Evolutionary conservation across 352 stramenopile species (phyloP).

Genomic region (Hyaloperonospora brassicae): DNA sequence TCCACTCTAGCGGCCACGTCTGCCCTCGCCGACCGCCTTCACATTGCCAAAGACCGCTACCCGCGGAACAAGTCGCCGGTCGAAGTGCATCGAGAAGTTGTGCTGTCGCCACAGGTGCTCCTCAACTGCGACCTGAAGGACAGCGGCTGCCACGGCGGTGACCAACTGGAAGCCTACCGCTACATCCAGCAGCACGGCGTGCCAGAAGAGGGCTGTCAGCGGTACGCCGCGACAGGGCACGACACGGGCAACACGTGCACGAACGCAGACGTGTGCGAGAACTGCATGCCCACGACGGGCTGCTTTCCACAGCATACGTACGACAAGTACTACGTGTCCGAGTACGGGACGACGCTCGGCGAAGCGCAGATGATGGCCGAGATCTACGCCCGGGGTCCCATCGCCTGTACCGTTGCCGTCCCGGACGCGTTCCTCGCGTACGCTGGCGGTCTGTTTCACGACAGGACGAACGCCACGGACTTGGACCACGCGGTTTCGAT

Average conservation of each 20-base stretch:
- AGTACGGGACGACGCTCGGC: conserved; percentile 89
- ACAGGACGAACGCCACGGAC: conserved; percentile 74
- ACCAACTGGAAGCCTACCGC: conserved; percentile 87
- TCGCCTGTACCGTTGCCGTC: conserved; percentile 91
- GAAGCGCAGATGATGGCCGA: conserved; percentile 93
- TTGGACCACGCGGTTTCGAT: conserved; percentile 92
- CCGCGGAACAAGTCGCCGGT: conserved; percentile 39
- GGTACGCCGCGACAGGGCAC: conserved; percentile 87
- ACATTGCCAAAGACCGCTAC: conserved; percentile 67
- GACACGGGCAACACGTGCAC: conserved; percentile 87
- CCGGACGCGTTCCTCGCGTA: conserved; percentile 87
- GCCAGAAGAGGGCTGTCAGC: conserved; percentile 91
- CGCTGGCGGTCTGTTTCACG: conserved; percentile 88
- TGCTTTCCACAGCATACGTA: conserved; percentile 87
- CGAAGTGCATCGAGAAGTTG: conserved; percentile 68
- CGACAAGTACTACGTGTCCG: conserved; percentile 92
- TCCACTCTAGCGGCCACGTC: conserved; percentile 58
- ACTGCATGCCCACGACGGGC: conserved; percentile 77
- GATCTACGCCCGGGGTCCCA: conserved; percentile 92
- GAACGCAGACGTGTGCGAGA: conserved; percentile 88
- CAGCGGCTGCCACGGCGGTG: conserved; percentile 89
- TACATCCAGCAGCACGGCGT: conserved; percentile 89
- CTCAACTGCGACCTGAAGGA: conserved; percentile 86
- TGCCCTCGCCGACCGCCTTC: conserved; percentile 78
- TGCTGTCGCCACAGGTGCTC: conserved; percentile 78